Base-by-base conservation (phyloP, 139 green algal species). In the Coelastrella sp. region DNA sequence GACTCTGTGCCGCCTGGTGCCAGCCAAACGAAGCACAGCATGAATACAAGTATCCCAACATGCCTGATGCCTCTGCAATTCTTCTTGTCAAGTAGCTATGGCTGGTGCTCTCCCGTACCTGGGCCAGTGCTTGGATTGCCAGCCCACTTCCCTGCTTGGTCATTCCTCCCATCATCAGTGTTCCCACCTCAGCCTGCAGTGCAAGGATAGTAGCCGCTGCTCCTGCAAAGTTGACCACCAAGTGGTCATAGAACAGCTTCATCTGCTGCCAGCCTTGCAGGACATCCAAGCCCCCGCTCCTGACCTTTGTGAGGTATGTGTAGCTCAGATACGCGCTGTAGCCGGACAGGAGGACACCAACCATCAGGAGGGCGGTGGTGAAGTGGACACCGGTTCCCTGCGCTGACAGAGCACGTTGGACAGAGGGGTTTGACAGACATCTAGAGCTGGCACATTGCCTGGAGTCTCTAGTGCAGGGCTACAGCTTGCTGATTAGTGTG, bases 311-410 rank as follows among this genome's bases (percentile, higher is more conserved):
- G 8, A 92, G 76, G 89, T 92, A 92, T 20, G 75, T 86, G 89
- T 86, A 92, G 22, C 80, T 89, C 19, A 90, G 76, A 73, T 89
- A 92, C 2, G 76, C 89, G 83, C 89, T 92, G 89, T 90, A 92
- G 75, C 75, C 89, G 20, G 81, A 73, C 64, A 92, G 83, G 11
- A 85, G 60, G 20, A 92, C 89, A 14, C 83, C 89, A 10, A 92
- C 19, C 83, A 92, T 86, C 32, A 89, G 65, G 16, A 92, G 57
- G 2, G 76, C 66, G 5, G 75, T 89, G 61, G 79, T 88, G 60
- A 73, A 73, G 89, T 92, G 73, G 13, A 87, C 80, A 32, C 76
- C 57, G 10, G 87, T 59, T 14, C 87, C 87, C 87, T 91, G 87
- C 7, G 10, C 7, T 68, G 10, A 10, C 61, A 10, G 61, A 7